phyloP scores from a whole-genome alignment of 73 alveolate species.

The Tetrahymena elliotti region DNA sequence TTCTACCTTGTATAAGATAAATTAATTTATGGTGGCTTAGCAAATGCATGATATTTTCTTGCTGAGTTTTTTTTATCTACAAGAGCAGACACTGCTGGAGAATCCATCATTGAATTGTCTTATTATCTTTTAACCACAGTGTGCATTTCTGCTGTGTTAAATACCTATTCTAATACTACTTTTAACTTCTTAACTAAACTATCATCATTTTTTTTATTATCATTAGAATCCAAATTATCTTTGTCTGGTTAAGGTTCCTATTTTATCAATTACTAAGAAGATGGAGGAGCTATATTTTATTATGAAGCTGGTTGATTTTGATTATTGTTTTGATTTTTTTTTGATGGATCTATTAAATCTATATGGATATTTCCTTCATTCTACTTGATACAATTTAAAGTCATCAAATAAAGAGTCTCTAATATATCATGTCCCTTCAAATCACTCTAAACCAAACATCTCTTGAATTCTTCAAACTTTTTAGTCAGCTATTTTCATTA shows the following conservation, averaged over 20 bases:
- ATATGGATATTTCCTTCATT: not conserved
- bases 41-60: not conserved
- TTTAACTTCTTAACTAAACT: not conserved
- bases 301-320: not conserved
- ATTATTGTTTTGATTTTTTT: not conserved
- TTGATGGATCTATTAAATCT: not conserved
- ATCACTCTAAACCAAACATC: not conserved
- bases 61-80: not conserved
- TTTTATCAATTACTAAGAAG: not conserved
- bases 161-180: not conserved
- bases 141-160: not conserved
- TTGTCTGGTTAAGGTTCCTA: not conserved
- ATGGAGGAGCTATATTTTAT: not conserved
- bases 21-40: not conserved
- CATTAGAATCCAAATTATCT: not conserved
- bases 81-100: not conserved
- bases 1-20: not conserved
- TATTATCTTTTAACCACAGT: not conserved
- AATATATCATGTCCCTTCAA: not conserved
- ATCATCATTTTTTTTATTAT: not conserved
- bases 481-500: not conserved
- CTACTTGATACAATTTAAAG: not conserved
- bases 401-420: not conserved
- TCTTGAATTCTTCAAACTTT: not conserved
- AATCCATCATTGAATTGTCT: not conserved